Evolutionary conservation across 352 stramenopile species (phyloP).

Genomic region (Pythium volutum): DNA sequence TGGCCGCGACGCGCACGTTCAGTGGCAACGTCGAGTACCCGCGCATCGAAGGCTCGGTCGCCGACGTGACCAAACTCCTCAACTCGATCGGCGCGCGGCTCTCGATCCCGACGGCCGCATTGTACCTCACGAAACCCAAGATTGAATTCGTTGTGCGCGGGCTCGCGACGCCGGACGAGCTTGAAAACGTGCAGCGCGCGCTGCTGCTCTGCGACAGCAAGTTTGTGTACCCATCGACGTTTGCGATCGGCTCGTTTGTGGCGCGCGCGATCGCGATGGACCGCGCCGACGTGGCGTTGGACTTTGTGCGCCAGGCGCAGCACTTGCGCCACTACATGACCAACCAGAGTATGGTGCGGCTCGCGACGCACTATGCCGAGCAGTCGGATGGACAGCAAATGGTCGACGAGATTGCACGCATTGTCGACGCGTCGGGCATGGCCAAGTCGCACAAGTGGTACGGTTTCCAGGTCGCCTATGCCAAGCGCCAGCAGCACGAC

Average conservation of each 20-base stretch:
- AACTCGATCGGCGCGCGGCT: slow-evolving; percentile 68
- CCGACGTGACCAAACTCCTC: slow-evolving; percentile 65
- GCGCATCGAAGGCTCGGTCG: slow-evolving; percentile 68
- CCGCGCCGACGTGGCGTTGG: slow-evolving; percentile 55
- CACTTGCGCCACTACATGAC: slow-evolving; percentile 76
- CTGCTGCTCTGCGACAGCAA: slow-evolving; percentile 79
- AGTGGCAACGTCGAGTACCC: slow-evolving; percentile 84
- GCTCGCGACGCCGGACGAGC: slow-evolving; percentile 72
- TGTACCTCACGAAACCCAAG: slow-evolving; percentile 83
- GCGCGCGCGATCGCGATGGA: slow-evolving; percentile 59
- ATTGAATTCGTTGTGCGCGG: slow-evolving; percentile 80
- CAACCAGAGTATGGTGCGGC: slow-evolving; percentile 72
- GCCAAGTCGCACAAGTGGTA: slow-evolving; percentile 66
- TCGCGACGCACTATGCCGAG: slow-evolving; percentile 62
- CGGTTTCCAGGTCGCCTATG: slow-evolving; percentile 67
- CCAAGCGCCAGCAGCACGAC: slow-evolving; percentile 53
- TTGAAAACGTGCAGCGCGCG: slow-evolving; percentile 63
- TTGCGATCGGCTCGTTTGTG: slow-evolving; percentile 65
- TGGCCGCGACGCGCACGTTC: slow-evolving; percentile 40
- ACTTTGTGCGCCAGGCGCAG: slow-evolving; percentile 65
- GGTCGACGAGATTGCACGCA: slow-evolving; percentile 55
- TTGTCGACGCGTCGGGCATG: slow-evolving; percentile 52
- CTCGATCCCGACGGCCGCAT: slow-evolving; percentile 71
- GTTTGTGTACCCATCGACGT: slow-evolving; percentile 64
- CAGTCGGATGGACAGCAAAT: slow-evolving; percentile 43